Evolutionary conservation across 2,329 filamentous ascomycete genomes (phyloP), one percentile per base, ranked within the genome.

Genomic region (Colletotrichum tabaci): DNA sequence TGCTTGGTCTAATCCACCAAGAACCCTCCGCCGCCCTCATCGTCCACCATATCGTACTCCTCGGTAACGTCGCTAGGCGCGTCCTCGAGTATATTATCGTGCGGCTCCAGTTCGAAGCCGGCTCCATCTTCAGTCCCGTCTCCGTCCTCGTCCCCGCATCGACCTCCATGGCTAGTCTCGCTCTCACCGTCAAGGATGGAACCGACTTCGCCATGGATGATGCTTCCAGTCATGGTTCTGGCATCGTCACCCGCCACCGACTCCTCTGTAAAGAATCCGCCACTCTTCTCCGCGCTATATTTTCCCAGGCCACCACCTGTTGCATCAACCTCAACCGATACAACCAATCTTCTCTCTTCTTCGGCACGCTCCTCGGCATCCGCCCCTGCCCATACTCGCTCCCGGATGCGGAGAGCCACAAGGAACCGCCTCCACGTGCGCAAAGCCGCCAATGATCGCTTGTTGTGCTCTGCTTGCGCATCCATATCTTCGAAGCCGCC

Each of bases 391-490:
- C 91, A 92, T 46, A 97, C 90, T 71, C 92, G 87, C 79, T 95
- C 90, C 40, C 91, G 87, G 52, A 98, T 94, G 49, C 94, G 87
- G 77, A 98, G 77, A 0, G 91, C 93, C 82, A 94, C 91, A 72
- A 97, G 80, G 72, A 98, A 93, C 77, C 92, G 91, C 38, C 82
- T 80, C 84, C 84, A 85, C 40, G 95, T 92, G 52, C 91, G 87
- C 75, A 98, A 77, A 0, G 91, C 93, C 76, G 91, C 89, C 67
- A 95, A 80, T 74, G 96, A 93, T 77, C 91, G 91, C 72, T 90
- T 90, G 92, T 91, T 88, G 61, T 90, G 85, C 75, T 92, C 91
- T 21, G 88, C 84, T 77, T 93, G 87, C 23, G 87, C 87, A 73
- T 90, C 87, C 73, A 93, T 85, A 70, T 94, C 89, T 42, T 89